Percentiles rank a stretch among this genome's conserved stretches.
These are phyloP conservation scores for Blastobotrys buckinghamii DNA, from an alignment of 1,139 yeast species.

Conservation along the genomic window DNA sequence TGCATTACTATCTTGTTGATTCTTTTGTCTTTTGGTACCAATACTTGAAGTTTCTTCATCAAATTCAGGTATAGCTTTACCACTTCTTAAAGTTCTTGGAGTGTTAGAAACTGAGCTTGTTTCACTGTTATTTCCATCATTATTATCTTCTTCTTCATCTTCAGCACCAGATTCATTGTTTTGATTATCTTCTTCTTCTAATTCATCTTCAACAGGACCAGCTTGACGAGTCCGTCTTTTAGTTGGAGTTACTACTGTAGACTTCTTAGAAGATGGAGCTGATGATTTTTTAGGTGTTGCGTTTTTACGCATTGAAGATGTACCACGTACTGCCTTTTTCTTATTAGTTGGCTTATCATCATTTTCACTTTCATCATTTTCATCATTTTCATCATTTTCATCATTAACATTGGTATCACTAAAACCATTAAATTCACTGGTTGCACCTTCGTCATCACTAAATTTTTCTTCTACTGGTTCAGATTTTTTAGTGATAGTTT, in stretches of 20 bases:
- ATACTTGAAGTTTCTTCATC: not conserved
- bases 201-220: not conserved
- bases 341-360: not conserved
- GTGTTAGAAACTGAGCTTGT: not conserved
- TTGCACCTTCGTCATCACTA: no score
- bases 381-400: not conserved
- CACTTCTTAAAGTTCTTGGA: conserved; percentile 1
- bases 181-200: not conserved
- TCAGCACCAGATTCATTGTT: not conserved
- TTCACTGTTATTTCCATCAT: not conserved
- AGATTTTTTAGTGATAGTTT: no score
- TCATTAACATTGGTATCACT: no score
- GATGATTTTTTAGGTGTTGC: not conserved
- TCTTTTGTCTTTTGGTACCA: not conserved
- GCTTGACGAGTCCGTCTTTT: not conserved
- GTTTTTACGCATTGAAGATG: no score
- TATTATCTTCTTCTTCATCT: not conserved
- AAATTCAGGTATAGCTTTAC: not conserved
- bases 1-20: not conserved
- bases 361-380: not conserved
- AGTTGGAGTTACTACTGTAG: not conserved
- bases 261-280: not conserved
- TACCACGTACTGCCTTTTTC: no score
- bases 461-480: no score
- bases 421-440: no score